A percentile compares a stretch with the other conserved stretches of the same genome.
These are phyloP conservation scores for Xerocomus spinulosus DNA, from an alignment of 768 basidiomycete genomes.

Conservation along the genomic window DNA sequence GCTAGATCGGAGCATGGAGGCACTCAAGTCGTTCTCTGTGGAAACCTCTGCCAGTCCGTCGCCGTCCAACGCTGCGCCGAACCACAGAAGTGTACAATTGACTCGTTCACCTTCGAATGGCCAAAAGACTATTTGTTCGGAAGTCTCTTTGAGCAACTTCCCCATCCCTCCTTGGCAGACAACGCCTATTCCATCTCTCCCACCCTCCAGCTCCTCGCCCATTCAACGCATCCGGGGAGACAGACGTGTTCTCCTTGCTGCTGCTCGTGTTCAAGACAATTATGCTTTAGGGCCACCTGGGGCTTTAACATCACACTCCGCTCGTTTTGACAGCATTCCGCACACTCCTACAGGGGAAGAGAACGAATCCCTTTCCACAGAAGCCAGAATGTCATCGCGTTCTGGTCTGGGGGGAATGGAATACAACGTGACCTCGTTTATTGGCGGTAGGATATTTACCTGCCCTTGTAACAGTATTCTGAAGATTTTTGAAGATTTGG, in stretches of 20 bases:
- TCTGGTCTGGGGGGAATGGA: conserved; percentile 47
- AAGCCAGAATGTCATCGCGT: conserved; percentile 19
- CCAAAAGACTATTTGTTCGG: conserved; percentile 31
- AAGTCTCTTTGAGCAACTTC: conserved; percentile 71
- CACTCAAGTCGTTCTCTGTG: conserved; percentile 45
- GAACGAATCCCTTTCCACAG: conserved; percentile 6
- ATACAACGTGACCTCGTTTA: conserved; percentile 75
- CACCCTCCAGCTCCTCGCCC: conserved; percentile 10
- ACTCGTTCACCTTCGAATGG: conserved; percentile 23
- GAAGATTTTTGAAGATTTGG: conserved; percentile 30
- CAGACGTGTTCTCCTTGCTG: conserved; percentile 16
- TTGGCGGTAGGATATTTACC: conserved; percentile 39
- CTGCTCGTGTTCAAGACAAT: conserved; percentile 3
- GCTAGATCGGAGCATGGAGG: conserved; percentile 60
- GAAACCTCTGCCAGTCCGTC: conserved; percentile 25
- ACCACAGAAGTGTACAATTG: conserved; percentile 6
- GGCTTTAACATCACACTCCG: conserved; percentile 20
- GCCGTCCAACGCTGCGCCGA: conserved; percentile 30
- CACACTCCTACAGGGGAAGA: conserved; percentile 16
- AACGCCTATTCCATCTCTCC: conserved; percentile 13
- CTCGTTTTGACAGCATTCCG: conserved; percentile 13
- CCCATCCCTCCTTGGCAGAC: conserved; percentile 52
- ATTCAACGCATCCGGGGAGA: conserved; percentile 22
- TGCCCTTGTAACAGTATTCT: background rate
- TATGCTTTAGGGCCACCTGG: conserved; percentile 21